A percentile compares a stretch with the other conserved stretches of the same genome.
phyloP scores from a whole-genome alignment of 257 asterid genomes.

The Solanum pimpinellifolium region DNA sequence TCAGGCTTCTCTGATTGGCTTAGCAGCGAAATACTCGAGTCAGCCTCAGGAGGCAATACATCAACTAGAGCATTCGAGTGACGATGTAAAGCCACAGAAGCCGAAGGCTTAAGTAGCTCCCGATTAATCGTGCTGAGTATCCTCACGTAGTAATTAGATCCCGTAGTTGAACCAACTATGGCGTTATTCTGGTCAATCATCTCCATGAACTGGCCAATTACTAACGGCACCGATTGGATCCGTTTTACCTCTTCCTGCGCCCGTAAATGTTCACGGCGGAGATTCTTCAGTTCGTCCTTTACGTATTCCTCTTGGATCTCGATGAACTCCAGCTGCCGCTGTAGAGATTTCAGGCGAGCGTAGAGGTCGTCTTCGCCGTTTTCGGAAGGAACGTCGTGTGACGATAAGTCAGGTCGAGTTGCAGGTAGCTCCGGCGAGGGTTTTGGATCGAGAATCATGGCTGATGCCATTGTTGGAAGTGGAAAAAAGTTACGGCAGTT shows the following conservation, averaged over 20 bases:
- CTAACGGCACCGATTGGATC: constrained; percentile 80
- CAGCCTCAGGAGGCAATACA: constrained; percentile 77
- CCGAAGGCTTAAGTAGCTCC: constrained; percentile 70
- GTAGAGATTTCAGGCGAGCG: constrained; percentile 56
- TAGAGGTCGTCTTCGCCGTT: constrained; percentile 56
- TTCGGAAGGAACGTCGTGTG: constrained; percentile 1
- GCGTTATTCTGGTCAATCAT: constrained; percentile 81
- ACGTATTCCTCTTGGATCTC: constrained; percentile 81
- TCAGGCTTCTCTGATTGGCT: constrained; percentile 88
- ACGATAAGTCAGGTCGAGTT: constrained; percentile 13
- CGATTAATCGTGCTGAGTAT: constrained; percentile 67
- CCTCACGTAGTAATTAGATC: constrained; percentile 69
- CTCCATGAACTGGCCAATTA: constrained; percentile 87
- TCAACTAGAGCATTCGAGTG: constrained; percentile 78
- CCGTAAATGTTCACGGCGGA: constrained; percentile 64
- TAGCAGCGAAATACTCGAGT: constrained; percentile 69
- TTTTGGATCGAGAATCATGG: constrained; percentile 39
- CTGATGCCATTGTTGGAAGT: constrained; percentile 33
- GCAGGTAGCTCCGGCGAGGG: constrained; percentile 16
- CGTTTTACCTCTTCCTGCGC: constrained; percentile 86
- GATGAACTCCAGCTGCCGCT: constrained; percentile 62
- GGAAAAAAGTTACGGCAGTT: neutral
- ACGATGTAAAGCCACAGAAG: constrained; percentile 74
- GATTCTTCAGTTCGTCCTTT: constrained; percentile 68
- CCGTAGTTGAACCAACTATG: constrained; percentile 76